Evolutionary conservation across 441 rosid genomes (phyloP).

Genomic region (Aquilaria agallochum): DNA sequence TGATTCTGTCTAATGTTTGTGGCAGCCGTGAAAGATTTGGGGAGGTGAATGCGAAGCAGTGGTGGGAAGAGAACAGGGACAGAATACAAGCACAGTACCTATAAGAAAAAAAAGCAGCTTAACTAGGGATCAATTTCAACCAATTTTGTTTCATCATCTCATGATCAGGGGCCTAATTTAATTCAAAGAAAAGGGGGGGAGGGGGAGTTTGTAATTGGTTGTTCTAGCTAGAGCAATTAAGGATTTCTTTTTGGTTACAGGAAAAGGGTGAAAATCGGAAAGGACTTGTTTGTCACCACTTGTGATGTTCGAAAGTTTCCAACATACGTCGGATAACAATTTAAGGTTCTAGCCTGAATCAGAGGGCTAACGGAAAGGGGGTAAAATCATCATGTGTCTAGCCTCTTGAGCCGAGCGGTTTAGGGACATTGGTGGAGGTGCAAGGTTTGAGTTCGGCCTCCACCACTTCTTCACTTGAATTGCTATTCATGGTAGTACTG

Average conservation of each 20-base stretch:
- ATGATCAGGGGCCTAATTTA: slow-evolving; percentile 16
- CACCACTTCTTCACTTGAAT: too few relatives aligned
- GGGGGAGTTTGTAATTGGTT: slow-evolving; percentile 7
- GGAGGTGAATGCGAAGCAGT: slow-evolving; percentile 83
- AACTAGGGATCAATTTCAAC: background rate
- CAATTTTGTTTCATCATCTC: slow-evolving; percentile 15
- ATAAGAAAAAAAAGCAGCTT: slow-evolving; percentile 22
- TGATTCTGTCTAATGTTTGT: background rate
- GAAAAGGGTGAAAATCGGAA: background rate
- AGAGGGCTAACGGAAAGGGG: too few relatives aligned
- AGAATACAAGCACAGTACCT: slow-evolving; percentile 96
- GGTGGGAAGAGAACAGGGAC: slow-evolving; percentile 99
- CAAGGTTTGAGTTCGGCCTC: too few relatives aligned
- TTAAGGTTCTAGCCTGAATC: too few relatives aligned
- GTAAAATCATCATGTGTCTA: too few relatives aligned
- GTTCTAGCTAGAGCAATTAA: background rate
- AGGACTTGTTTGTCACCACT: slow-evolving; percentile 3
- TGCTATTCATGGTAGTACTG: too few relatives aligned
- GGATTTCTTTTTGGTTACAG: background rate
- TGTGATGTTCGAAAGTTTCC: background rate
- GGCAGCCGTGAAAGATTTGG: slow-evolving; percentile 92
- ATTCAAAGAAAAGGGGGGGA: slow-evolving; percentile 6
- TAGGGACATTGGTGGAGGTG: too few relatives aligned
- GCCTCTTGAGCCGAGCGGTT: too few relatives aligned
- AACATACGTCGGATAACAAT: too few relatives aligned